Conservation (phyloP, 495 filamentous ascomycete genomes). For the Penicillium pulvis region DNA sequence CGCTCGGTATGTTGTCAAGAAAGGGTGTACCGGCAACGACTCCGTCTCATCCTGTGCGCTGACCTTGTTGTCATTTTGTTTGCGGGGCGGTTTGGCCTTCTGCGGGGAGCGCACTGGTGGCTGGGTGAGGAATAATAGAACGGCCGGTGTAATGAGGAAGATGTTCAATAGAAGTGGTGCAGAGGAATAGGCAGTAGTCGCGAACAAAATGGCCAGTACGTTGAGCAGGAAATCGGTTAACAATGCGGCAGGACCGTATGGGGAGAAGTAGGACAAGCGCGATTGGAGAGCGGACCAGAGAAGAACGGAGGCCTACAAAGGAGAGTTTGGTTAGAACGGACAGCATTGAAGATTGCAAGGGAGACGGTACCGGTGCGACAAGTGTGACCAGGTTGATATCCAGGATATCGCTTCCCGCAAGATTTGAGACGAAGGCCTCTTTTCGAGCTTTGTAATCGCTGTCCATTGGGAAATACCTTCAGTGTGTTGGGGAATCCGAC, state of each 20-base stretch:
- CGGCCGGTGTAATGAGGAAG: constrained; percentile 70
- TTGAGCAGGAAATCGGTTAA: constrained; percentile 85
- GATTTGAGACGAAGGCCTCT: constrained; percentile 92
- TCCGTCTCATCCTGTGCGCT: constrained; percentile 33
- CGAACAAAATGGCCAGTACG: constrained; percentile 76
- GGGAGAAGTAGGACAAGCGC: constrained; percentile 80
- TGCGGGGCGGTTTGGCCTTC: constrained; percentile 60
- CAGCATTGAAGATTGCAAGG: neutral
- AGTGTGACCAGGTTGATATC: constrained; percentile 88
- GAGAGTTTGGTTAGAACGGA: constrained; percentile 1
- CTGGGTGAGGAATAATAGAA: constrained; percentile 59
- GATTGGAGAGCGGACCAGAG: constrained; percentile 91
- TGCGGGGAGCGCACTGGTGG: constrained; percentile 42
- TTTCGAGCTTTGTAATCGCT: constrained; percentile 83
- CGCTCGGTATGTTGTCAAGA: constrained; percentile 87
- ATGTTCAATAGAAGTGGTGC: constrained; percentile 73
- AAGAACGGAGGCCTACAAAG: constrained; percentile 68
- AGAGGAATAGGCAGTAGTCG: constrained; percentile 82
- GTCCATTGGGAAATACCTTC: constrained; percentile 44
- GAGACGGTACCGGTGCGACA: constrained; percentile 73
- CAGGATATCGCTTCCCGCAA: constrained; percentile 76
- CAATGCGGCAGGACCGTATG: constrained; percentile 66
- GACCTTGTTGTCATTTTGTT: constrained; percentile 37
- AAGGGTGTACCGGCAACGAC: constrained; percentile 78
- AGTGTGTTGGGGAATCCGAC: neutral